These are phyloP conservation scores for Pestalotiopsis sp. DNA, from an alignment of 2,329 filamentous ascomycete genomes.

Conservation along the genomic window DNA sequence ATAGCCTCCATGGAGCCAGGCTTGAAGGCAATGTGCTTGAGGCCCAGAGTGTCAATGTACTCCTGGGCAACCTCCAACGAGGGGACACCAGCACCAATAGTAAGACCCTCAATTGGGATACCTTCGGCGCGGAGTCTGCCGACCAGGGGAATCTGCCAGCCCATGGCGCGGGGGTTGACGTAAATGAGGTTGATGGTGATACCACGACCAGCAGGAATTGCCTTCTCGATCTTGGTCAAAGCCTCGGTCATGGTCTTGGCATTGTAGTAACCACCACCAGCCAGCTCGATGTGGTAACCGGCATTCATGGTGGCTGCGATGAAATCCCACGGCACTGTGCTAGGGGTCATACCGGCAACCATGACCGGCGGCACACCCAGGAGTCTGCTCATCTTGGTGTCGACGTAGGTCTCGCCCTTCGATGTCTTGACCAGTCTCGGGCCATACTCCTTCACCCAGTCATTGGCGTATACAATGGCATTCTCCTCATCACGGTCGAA, in stretches of 20 bases:
- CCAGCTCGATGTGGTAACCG: conserved; percentile 91
- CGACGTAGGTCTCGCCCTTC: conserved; percentile 85
- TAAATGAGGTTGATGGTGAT: conserved; percentile 92
- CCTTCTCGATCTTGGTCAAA: conserved; percentile 80
- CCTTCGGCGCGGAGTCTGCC: conserved; percentile 80
- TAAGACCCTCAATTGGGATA: conserved; percentile 87
- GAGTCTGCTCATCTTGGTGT: conserved; percentile 93
- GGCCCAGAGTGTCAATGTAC: conserved; percentile 88
- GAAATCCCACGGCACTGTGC: conserved; percentile 88
- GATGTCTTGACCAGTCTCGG: conserved; percentile 91
- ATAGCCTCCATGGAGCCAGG: conserved; percentile 88
- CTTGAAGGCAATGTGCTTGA: conserved; percentile 95
- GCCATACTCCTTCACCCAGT: conserved; percentile 97
- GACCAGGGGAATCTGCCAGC: conserved; percentile 87
- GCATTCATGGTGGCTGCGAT: conserved; percentile 92
- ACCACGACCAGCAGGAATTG: conserved; percentile 81
- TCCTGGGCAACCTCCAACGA: conserved; percentile 92
- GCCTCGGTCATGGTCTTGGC: conserved; percentile 82
- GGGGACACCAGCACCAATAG: conserved; percentile 90
- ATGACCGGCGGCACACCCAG: conserved; percentile 85
- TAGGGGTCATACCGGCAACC: conserved; percentile 92
- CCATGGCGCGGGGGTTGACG: conserved; percentile 86
- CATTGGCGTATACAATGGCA: conserved; percentile 90
- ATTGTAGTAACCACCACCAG: conserved; percentile 87
- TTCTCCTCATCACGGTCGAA: conserved; percentile 96